Base-by-base conservation (phyloP, 2,329 filamentous ascomycete species). In the Gyromitra esculenta region DNA sequence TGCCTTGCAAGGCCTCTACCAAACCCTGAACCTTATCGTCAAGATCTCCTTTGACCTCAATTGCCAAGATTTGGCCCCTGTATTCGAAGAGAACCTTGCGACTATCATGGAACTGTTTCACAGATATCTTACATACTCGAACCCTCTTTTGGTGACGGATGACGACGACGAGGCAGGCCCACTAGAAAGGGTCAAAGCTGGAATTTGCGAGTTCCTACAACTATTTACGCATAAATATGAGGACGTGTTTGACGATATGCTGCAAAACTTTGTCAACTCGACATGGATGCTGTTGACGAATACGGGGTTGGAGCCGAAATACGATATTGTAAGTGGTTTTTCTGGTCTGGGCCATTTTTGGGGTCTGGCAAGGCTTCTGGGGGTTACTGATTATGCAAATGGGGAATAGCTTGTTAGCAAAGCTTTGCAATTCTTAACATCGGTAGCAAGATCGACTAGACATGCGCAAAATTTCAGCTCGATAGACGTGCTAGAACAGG, bases 11-110 rank as follows among this genome's bases (percentile, higher is more conserved):
- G 89, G 89, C 80, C 92, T 93, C 83, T 94, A 97, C 81, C 90
- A 92, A 79, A 93, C 94, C 1, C 87, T 99, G 78, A 94, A 95
- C 83, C 87, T 98, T 67, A 89, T 97, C 80, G 87, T 97, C 80
- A 97, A 97, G 86, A 90, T 99, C 63, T 90, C 98, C 82, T 96
- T 96, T 85, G 96, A 99, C 84, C 89, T 99, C 67, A 97, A 94
- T n/a, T 97, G 91, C 82, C 96, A 99, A 83, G 96, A 99, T 83
- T 88, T 99, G 81, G 94, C 96, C 15, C 94, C 95, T 1, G 91
- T 96, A 80, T 97, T 99, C 83, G 96, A 99, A 86, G 91, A 96
- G 79, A 92, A 97, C 82, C 87, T 99, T 21, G 84, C 87, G 62
- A 89, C 89, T 78, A 92, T 99, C 79, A 91, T 92, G 18, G 86